phyloP scores from a whole-genome alignment of 495 filamentous ascomycete species.

The Penicillium pulvis region DNA sequence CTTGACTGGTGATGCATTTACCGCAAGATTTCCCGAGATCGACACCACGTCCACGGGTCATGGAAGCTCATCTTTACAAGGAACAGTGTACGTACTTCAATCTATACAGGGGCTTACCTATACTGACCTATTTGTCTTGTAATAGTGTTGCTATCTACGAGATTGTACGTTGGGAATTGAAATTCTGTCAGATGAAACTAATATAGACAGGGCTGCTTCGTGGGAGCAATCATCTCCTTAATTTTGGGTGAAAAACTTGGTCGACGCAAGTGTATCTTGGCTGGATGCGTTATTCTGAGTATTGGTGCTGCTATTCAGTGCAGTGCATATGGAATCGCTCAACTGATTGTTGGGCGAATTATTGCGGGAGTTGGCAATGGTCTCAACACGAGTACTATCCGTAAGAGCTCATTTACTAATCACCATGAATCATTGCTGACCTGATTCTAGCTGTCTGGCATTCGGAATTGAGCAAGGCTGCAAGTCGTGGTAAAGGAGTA shows the following conservation, averaged over 20 bases:
- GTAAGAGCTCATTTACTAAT: constrained; percentile 19
- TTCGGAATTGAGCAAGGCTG: constrained; percentile 59
- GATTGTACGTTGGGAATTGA: constrained; percentile 26
- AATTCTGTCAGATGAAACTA: constrained; percentile 24
- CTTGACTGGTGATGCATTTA: constrained; percentile 35
- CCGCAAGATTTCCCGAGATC: constrained; percentile 35
- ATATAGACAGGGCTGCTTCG: constrained; percentile 50
- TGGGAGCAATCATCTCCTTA: constrained; percentile 55
- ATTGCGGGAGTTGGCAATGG: constrained; percentile 53
- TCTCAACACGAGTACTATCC: constrained; percentile 51
- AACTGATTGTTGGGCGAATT: constrained; percentile 54
- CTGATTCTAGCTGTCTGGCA: constrained; percentile 48
- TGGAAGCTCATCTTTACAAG: constrained; percentile 38
- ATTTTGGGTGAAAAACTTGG: constrained; percentile 55
- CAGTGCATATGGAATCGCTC: constrained; percentile 49
- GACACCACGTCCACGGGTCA: constrained; percentile 33
- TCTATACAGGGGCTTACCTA: not conserved
- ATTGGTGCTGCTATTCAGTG: constrained; percentile 60
- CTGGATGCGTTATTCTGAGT: constrained; percentile 54
- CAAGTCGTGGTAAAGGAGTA: constrained; percentile 63
- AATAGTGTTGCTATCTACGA: constrained; percentile 40
- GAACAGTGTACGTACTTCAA: constrained; percentile 34
- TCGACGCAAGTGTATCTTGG: constrained; percentile 54
- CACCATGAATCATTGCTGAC: not conserved
- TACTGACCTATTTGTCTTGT: not conserved